Evolutionary conservation across 2,329 filamentous ascomycete species (phyloP), one percentile per base, ranked within the genome.

Genomic region (Scleromitrula shiraiana): DNA sequence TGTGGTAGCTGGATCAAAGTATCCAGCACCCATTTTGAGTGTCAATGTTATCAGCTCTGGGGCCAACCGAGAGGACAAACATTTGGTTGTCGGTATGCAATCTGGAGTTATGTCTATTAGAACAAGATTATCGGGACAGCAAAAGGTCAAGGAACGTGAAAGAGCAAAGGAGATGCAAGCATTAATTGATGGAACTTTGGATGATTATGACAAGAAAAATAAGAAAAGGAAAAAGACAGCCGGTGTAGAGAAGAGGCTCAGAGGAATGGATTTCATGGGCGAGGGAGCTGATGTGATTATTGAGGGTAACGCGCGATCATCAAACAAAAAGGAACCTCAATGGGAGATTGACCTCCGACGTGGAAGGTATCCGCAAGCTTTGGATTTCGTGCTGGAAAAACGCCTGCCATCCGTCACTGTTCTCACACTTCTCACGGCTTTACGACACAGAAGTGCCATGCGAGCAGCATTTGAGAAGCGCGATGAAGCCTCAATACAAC

Each of bases 41-140:
- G 76, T 97, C 50, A 79, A 77, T 51, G 84, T 95, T 36, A 80
- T 96, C 54, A 74, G 77, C 10, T 74, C 80, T 7, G 82, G 82
- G n/a, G 65, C 73, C 10, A 77, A 78, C 46, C 76, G 78, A 42
- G 85, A 90, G 59, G 93, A 98, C 69, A 88, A 89, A 56, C 93
- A 98, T 67, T 78, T 98, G 44, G 89, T 86, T 4, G 93, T 98
- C 1, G 93, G 91, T 65, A 91, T 97, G 82, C 84, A 93, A 61
- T 94, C 87, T 2, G 93, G 93, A 38, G 78, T 95, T n/a, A 75
- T 98, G 9, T 94, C 87, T 23, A 77, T 97, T 60, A 85, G 86
- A 63, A 97, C 91, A 1, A 82, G 89, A n/a, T 76, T 95, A 10
- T 88, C 85, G 0, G 88, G 88, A 5, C 75, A 85, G 46, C 86